A percentile compares a stretch with the other conserved stretches of the same genome.
These are phyloP conservation scores for Fusarium staphyleae DNA, from an alignment of 2,329 filamentous ascomycete species.

Conservation along the genomic window DNA sequence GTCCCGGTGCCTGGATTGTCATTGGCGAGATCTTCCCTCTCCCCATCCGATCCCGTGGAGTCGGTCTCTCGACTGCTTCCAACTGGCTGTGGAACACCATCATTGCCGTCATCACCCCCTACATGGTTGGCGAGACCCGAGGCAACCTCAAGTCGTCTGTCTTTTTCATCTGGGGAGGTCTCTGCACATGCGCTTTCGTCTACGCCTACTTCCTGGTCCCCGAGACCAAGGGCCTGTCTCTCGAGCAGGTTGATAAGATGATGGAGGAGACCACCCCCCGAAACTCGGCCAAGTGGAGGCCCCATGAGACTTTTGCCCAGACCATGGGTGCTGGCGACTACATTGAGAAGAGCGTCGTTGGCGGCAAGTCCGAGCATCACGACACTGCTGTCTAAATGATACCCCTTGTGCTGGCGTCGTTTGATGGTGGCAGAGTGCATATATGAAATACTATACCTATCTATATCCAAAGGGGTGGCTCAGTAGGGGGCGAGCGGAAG, in stretches of 20 bases:
- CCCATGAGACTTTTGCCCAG: slow-evolving; percentile 71
- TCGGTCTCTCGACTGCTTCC: slow-evolving; percentile 79
- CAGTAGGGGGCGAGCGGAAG: not conserved
- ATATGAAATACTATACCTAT: slow-evolving; percentile 5
- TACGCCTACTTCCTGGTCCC: slow-evolving; percentile 78
- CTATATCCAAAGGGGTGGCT: slow-evolving; percentile 21
- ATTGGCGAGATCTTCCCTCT: slow-evolving; percentile 92
- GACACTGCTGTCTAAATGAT: slow-evolving; percentile 42
- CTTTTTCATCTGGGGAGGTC: slow-evolving; percentile 78
- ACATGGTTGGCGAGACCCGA: slow-evolving; percentile 61
- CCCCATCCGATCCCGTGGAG: slow-evolving; percentile 86
- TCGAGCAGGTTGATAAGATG: slow-evolving; percentile 86
- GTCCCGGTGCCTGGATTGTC: slow-evolving; percentile 79
- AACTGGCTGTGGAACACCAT: slow-evolving; percentile 76
- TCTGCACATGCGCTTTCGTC: slow-evolving; percentile 65
- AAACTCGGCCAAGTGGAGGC: slow-evolving; percentile 78
- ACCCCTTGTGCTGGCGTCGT: not conserved
- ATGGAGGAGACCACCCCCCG: slow-evolving; percentile 84
- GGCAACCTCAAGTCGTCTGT: slow-evolving; percentile 65
- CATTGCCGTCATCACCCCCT: slow-evolving; percentile 72
- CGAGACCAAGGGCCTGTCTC: slow-evolving; percentile 77
- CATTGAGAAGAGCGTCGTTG: slow-evolving; percentile 43
- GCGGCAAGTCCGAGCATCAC: slow-evolving; percentile 43
- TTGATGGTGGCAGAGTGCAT: slow-evolving; percentile 8
- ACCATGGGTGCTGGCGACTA: slow-evolving; percentile 45